Evolutionary conservation across 805 yeast genomes (phyloP), one percentile per base, ranked within the genome.

Genomic region (Torulaspora gathmanii): DNA sequence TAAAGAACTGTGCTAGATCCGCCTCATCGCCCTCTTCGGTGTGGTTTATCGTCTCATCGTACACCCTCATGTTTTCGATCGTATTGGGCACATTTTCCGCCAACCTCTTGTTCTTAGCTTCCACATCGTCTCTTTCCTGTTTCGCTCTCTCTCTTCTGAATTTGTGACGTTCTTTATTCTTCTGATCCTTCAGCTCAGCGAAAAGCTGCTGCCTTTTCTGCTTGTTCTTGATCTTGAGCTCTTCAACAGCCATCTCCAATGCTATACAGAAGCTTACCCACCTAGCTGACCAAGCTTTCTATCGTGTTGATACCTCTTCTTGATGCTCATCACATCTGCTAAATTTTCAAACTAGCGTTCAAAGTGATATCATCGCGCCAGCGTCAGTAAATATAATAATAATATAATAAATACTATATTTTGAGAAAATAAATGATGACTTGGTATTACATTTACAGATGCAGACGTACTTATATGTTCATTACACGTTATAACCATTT

Each of bases 101-200:
- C 30, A 91, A 71, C 65, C 99, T 80, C 61, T 89, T 83, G 44
- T 80, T 87, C 61, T 78, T 85, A 47, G 87, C 68, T 53, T 83
- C 88, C 1, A 97, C 96, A 58, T 90, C 84, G 23, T 75, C 79
- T 45, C 83, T 71, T 66, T 93, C 98, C 52, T 83, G 91, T 58
- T 83, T 83, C n/a, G 95, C 93, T 60, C 96, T 77, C 36, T 80
- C 79, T n/a, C 78, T 76, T 53, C 98, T 77, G 62, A 75, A 72
- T 60, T 79, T 80, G 63, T 89, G 96, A 57, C 87, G 79, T 42
- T 77, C 77, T 59, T 86, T 86, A 57, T 83, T 82, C 64, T 79
- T 76, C 50, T 85, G 84, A 60, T 85, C 83, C 65, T 83, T 85
- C 42, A 86, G 60, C 45, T 80, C 78, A 8, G 89, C 83, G 65